These are phyloP conservation scores for Aspergillus pseudoglaucus DNA, from an alignment of 2,329 filamentous ascomycete genomes.

Conservation along the genomic window DNA sequence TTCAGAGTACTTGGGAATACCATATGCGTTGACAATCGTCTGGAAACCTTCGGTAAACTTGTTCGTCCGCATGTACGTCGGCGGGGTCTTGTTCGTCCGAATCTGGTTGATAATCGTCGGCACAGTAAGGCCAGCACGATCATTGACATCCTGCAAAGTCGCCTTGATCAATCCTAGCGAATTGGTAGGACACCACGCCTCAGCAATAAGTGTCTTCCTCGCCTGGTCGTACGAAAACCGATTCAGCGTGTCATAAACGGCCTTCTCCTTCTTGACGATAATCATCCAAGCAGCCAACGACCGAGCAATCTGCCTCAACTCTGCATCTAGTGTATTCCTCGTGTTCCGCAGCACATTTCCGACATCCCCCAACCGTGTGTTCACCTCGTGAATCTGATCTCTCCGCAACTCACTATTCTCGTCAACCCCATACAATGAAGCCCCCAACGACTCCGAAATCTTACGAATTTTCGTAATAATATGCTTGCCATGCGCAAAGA, in stretches of 20 bases:
- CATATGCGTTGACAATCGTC: conserved; percentile 97
- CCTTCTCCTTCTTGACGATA: conserved; percentile 96
- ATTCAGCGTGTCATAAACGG: conserved; percentile 91
- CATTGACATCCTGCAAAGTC: conserved; percentile 93
- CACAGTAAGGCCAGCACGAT: conserved; percentile 89
- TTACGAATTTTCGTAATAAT: conserved; percentile 98
- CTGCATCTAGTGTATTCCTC: conserved; percentile 85
- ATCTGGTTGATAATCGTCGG: conserved; percentile 99
- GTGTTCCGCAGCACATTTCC: conserved; percentile 91
- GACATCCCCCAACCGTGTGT: conserved; percentile 83
- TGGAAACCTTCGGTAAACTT: conserved; percentile 98
- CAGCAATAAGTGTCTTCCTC: conserved; percentile 90
- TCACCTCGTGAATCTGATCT: conserved; percentile 96
- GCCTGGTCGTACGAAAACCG: conserved; percentile 94
- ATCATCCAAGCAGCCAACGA: conserved; percentile 96
- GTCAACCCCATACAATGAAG: conserved; percentile 92
- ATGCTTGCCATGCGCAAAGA: conserved; percentile 97
- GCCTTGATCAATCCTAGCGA: conserved; percentile 83
- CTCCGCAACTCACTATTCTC: conserved; percentile 93
- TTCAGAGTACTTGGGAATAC: conserved; percentile 93
- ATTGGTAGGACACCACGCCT: conserved; percentile 95
- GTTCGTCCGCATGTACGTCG: conserved; percentile 96
- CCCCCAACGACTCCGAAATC: conserved; percentile 95
- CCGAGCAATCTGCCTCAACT: conserved; percentile 87
- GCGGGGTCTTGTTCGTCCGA: conserved; percentile 91